These are phyloP conservation scores for Jaenimonas drosophilae DNA, from an alignment of 208 protist species.

Conservation along the genomic window DNA sequence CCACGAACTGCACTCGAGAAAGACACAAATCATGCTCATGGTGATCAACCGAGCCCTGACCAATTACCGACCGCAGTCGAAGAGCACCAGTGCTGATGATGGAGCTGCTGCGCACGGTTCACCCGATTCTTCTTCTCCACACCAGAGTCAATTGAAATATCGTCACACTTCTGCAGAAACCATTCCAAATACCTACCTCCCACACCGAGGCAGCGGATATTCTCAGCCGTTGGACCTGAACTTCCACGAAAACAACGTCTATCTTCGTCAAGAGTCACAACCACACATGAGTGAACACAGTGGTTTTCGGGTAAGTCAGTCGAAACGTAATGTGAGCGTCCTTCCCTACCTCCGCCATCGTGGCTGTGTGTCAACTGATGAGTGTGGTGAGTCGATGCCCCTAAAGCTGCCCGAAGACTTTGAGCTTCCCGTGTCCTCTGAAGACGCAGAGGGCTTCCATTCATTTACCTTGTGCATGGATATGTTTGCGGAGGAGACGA, in stretches of 20 bases:
- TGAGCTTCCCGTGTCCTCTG: conserved; percentile 54
- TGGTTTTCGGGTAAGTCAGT: conserved; percentile 24
- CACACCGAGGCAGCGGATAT: too few relatives aligned
- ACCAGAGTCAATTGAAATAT: too few relatives aligned
- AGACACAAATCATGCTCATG: conserved; percentile 76
- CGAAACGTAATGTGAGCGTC: conserved; percentile 33
- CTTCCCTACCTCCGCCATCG: conserved; percentile 18
- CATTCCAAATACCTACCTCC: too few relatives aligned
- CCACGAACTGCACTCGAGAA: conserved; percentile 57
- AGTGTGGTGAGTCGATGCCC: not conserved
- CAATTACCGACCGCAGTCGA: conserved; percentile 14
- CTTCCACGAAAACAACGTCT: not conserved
- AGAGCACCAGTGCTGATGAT: too few relatives aligned
- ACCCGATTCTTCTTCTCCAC: too few relatives aligned
- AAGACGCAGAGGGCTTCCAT: conserved; percentile 72
- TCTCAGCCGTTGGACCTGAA: too few relatives aligned
- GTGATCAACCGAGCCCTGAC: conserved; percentile 51
- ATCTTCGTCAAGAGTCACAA: not conserved
- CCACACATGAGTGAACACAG: too few relatives aligned
- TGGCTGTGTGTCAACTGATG: too few relatives aligned
- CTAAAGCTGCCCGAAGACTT: conserved; percentile 56
- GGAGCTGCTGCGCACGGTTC: too few relatives aligned
- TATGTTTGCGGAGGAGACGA: conserved; percentile 81
- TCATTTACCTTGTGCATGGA: conserved; percentile 63
- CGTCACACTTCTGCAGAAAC: too few relatives aligned